Conservation (phyloP, 345 rosid species). For the Turnera subulata region DNA sequence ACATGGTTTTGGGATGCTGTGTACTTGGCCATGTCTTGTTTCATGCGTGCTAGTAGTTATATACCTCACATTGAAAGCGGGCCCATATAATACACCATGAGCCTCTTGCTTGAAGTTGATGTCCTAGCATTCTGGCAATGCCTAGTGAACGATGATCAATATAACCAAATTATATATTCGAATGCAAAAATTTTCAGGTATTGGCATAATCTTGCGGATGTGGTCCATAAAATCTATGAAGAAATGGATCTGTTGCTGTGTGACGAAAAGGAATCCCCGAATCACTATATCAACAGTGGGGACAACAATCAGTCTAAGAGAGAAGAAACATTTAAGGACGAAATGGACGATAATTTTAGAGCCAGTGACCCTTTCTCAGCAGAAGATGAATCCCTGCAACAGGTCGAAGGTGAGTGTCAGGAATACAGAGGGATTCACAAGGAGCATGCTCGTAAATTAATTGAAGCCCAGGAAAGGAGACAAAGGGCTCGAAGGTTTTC, state of each 20-base stretch:
- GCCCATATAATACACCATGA: too few relatives aligned
- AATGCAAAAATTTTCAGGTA: conserved; percentile 47
- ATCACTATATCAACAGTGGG: conserved; percentile 57
- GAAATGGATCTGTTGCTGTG: conserved; percentile 70
- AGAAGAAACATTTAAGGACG: conserved; percentile 31
- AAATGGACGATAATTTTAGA: conserved; percentile 25
- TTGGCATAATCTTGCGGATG: conserved; percentile 48
- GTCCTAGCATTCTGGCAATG: neutral
- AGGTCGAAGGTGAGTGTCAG: conserved; percentile 23
- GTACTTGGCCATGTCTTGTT: too few relatives aligned
- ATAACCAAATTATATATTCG: conserved; percentile 6
- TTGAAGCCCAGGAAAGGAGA: conserved; percentile 66
- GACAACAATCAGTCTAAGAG: conserved; percentile 61
- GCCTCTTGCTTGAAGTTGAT: neutral
- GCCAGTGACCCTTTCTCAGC: conserved; percentile 22
- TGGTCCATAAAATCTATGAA: conserved; percentile 55
- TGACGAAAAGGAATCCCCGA: conserved; percentile 55
- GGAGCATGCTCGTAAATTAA: conserved; percentile 38
- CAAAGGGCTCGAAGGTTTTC: conserved; percentile 79
- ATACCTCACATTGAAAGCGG: too few relatives aligned
- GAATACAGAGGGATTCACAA: conserved; percentile 18
- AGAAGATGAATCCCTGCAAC: conserved; percentile 29
- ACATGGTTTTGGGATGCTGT: too few relatives aligned
- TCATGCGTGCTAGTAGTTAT: neutral
- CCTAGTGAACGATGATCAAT: neutral